A percentile compares a stretch with the other conserved stretches of the same genome.
Conservation (phyloP, 2,329 filamentous ascomycete species). For the Exophiala mesophila region DNA sequence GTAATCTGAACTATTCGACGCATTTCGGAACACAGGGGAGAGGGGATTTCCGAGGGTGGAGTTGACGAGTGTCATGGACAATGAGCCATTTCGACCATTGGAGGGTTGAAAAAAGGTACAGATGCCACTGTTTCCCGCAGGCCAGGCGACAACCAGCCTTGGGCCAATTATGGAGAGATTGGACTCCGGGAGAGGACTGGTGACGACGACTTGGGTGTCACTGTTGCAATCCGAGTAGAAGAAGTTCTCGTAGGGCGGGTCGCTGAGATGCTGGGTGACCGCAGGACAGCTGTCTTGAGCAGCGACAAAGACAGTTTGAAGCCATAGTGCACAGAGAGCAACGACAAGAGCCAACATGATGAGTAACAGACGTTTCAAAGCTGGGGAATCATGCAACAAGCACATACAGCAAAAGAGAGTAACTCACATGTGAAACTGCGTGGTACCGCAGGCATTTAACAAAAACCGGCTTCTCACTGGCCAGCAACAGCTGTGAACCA, state of each 20-base stretch:
- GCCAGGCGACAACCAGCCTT: conserved; percentile 60
- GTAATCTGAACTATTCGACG: conserved; percentile 26
- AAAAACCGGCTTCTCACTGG: too few relatives aligned
- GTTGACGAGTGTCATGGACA: conserved; percentile 51
- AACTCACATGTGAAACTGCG: too few relatives aligned
- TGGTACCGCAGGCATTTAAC: too few relatives aligned
- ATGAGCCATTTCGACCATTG: conserved; percentile 49
- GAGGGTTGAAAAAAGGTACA: conserved; percentile 54
- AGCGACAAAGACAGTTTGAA: conserved; percentile 21
- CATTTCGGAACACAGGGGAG: conserved; percentile 40
- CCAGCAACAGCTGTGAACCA: too few relatives aligned
- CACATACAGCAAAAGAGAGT: background rate
- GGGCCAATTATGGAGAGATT: conserved; percentile 53
- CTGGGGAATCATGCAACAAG: too few relatives aligned
- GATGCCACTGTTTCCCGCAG: conserved; percentile 60
- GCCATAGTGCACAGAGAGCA: conserved; percentile 16
- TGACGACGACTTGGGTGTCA: conserved; percentile 57
- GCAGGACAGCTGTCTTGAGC: conserved; percentile 27
- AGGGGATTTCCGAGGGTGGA: conserved; percentile 45
- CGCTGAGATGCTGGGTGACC: conserved; percentile 45
- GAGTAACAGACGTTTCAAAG: conserved; percentile 13
- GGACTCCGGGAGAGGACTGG: conserved; percentile 51
- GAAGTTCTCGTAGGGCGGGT: conserved; percentile 59
- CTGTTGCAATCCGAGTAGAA: conserved; percentile 62
- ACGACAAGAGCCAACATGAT: conserved; percentile 22